These are phyloP conservation scores for Diaporthe ampelina DNA, from an alignment of 2,329 filamentous ascomycete genomes.

Conservation along the genomic window DNA sequence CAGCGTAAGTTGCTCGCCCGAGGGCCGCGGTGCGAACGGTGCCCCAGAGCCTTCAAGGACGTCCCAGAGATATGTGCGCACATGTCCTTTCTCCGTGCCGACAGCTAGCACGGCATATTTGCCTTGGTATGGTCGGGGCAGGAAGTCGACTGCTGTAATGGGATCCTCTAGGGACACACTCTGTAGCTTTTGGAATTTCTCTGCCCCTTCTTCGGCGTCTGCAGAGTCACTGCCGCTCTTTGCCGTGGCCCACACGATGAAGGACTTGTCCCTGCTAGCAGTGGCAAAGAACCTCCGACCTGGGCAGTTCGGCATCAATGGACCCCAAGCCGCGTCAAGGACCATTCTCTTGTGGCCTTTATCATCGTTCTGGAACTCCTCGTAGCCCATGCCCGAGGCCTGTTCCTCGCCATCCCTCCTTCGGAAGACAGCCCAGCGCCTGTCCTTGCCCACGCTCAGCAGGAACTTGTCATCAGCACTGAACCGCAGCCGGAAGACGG, in stretches of 20 bases:
- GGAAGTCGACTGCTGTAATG: conserved; percentile 80
- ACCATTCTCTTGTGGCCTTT: conserved; percentile 97
- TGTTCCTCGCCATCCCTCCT: conserved; percentile 54
- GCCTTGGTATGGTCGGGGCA: conserved; percentile 53
- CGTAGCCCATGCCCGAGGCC: conserved; percentile 60
- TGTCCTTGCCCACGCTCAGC: conserved; percentile 90
- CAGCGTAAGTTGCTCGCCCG: conserved; percentile 21
- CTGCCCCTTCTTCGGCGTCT: conserved; percentile 46
- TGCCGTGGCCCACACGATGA: conserved; percentile 75
- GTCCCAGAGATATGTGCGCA: conserved; percentile 60
- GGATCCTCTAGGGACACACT: conserved; percentile 58
- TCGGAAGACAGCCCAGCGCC: conserved; percentile 90
- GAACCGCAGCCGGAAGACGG: conserved; percentile 86
- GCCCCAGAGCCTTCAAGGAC: conserved; percentile 50
- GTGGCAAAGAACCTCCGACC: conserved; percentile 78
- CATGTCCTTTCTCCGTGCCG: conserved; percentile 68
- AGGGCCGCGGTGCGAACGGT: conserved; percentile 56
- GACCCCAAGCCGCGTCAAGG: conserved; percentile 87
- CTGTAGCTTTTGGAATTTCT: conserved; percentile 7
- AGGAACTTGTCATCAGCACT: conserved; percentile 80
- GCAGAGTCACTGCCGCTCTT: conserved; percentile 58
- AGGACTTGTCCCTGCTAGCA: conserved; percentile 88
- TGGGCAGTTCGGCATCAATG: conserved; percentile 54
- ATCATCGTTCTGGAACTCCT: conserved; percentile 73
- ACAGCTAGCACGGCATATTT: conserved; percentile 63